These are phyloP conservation scores for Drechslerella stenobrocha DNA, from an alignment of 2,329 filamentous ascomycete genomes.

Conservation along the genomic window DNA sequence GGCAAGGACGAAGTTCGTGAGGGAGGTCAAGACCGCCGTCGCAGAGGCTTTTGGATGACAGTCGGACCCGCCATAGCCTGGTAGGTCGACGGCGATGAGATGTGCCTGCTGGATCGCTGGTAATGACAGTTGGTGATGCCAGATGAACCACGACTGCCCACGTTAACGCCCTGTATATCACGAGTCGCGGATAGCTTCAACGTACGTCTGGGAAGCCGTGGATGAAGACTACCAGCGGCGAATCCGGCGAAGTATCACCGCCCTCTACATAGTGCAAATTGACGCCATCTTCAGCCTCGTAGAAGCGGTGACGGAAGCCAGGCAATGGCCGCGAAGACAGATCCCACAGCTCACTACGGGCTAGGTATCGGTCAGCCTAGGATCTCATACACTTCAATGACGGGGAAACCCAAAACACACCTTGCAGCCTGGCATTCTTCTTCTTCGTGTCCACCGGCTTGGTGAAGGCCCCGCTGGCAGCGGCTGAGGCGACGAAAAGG, in stretches of 20 bases:
- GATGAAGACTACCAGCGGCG: constrained; percentile 36
- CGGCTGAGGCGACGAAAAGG: constrained; percentile 24
- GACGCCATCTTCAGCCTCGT: constrained; percentile 28
- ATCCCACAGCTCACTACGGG: constrained; percentile 39
- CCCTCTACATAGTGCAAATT: constrained; percentile 43
- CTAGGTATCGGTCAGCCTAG: constrained; percentile 1
- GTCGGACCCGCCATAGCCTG: constrained; percentile 41
- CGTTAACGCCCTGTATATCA: no score
- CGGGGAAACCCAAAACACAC: constrained; percentile 4
- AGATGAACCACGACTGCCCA: constrained; percentile 48
- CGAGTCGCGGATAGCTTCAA: no score
- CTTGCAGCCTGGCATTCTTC: constrained; percentile 31
- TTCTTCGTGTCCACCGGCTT: constrained; percentile 39
- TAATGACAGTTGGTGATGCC: constrained; percentile 37
- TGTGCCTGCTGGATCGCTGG: constrained; percentile 43
- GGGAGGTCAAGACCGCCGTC: constrained; percentile 19
- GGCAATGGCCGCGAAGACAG: constrained; percentile 36
- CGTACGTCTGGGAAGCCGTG: constrained; percentile 45
- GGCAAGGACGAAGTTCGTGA: constrained; percentile 34
- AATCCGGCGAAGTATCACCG: constrained; percentile 25
- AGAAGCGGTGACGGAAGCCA: constrained; percentile 42
- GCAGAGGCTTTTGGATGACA: constrained; percentile 18
- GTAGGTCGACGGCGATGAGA: constrained; percentile 40
- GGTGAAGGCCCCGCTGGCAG: constrained; percentile 30
- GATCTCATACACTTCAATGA: not conserved